Evolutionary conservation across 73 alveolate genomes (phyloP).

Genomic region (Paramecium primaurelia): DNA sequence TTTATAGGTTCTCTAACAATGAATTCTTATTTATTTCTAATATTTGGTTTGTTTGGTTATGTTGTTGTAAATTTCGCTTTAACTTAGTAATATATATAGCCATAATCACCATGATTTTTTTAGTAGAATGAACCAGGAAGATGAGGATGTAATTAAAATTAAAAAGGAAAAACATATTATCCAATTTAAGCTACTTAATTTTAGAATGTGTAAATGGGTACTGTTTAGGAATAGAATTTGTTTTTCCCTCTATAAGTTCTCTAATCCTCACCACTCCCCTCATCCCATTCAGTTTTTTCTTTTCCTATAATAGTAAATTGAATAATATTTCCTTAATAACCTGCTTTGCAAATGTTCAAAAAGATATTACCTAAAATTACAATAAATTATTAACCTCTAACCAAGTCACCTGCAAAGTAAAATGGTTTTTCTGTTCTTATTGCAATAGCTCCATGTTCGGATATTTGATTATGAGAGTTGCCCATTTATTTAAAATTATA

Average conservation of each 20-base stretch:
- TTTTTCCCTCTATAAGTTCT: not conserved
- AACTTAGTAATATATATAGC: not conserved
- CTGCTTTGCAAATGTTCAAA: not conserved
- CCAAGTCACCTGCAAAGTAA: conserved; percentile 24
- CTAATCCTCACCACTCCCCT: not conserved
- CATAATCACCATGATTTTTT: not conserved
- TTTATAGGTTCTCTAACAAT: conserved; percentile 18
- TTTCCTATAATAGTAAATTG: not conserved
- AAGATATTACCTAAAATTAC: not conserved
- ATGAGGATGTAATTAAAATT: not conserved
- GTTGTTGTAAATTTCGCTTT: not conserved
- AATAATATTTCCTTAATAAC: not conserved
- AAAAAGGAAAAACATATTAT: conserved; percentile 24
- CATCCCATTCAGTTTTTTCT: not conserved
- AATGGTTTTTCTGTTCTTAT: conserved; percentile 36
- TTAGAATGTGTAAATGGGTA: not conserved
- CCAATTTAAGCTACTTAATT: not conserved
- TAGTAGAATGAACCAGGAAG: not conserved
- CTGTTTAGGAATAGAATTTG: not conserved
- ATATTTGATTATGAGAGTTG: not conserved
- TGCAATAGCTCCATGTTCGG: not conserved
- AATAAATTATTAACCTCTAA: not conserved
- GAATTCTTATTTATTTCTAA: not conserved
- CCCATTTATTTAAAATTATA: not conserved
- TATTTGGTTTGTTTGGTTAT: not conserved